Conservation (phyloP, 352 stramenopile species). For the Pythium insidiosum region DNA sequence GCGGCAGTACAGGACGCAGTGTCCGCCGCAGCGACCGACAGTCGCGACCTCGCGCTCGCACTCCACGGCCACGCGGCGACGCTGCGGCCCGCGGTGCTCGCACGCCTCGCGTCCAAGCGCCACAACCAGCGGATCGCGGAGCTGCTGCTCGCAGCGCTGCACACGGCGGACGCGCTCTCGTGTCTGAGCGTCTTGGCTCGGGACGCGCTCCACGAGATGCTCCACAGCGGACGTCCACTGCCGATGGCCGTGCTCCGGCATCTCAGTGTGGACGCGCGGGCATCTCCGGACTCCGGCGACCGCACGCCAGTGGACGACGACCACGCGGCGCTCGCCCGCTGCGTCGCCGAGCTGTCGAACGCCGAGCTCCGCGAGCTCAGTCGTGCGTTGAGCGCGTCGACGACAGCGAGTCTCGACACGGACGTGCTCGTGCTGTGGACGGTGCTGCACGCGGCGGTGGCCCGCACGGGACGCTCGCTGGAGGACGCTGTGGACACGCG, state of each 20-base stretch:
- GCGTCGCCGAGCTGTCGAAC: constrained; percentile 1
- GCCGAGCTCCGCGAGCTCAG: too few species aligned
- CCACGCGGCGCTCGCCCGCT: neutral
- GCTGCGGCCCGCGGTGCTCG: constrained; percentile 3
- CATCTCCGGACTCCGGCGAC: neutral
- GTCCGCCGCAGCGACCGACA: too few species aligned
- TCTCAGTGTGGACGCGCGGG: constrained; percentile 5
- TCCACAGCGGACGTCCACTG: too few species aligned
- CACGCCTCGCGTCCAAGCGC: neutral
- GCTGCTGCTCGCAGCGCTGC: neutral
- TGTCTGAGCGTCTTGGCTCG: neutral
- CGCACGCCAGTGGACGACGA: neutral
- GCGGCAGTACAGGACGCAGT: too few species aligned
- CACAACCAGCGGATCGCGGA: constrained; percentile 5
- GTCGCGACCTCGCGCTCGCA: constrained; percentile 1
- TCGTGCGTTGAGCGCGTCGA: too few species aligned
- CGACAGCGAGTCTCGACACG: too few species aligned
- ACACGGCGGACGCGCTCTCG: neutral
- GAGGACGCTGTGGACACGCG: too few species aligned
- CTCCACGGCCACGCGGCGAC: neutral
- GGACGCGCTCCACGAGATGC: constrained; percentile 5
- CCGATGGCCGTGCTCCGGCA: too few species aligned
- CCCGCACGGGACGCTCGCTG: too few species aligned
- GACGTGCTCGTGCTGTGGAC: too few species aligned
- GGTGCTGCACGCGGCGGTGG: too few species aligned